phyloP scores from a whole-genome alignment of 768 basidiomycete genomes.

The Termitomyces sp. region DNA sequence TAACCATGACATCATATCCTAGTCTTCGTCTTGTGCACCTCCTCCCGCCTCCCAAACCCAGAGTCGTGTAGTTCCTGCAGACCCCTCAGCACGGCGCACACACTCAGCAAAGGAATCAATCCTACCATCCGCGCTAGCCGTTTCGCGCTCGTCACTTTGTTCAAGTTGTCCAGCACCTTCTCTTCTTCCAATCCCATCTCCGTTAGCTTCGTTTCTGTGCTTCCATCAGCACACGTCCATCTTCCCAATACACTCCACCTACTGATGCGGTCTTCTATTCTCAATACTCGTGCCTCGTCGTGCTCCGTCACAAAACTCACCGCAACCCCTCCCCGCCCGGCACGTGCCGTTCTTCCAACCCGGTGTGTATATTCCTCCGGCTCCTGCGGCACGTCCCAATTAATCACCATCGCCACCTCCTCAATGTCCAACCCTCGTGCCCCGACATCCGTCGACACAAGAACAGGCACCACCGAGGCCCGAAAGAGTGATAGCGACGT shows the following conservation, averaged over 20 bases:
- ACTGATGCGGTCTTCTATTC: slow-evolving; percentile 87
- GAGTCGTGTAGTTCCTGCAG: slow-evolving; percentile 82
- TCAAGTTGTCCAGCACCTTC: slow-evolving; percentile 79
- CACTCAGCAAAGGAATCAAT: background rate
- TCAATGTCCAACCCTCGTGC: slow-evolving; percentile 95
- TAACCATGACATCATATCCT: slow-evolving; percentile 12
- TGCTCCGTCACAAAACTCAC: slow-evolving; percentile 94
- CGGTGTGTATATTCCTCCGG: slow-evolving; percentile 96
- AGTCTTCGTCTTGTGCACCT: slow-evolving; percentile 69
- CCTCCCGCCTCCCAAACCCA: slow-evolving; percentile 85
- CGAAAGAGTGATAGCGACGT: slow-evolving; percentile 84
- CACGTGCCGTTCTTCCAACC: slow-evolving; percentile 90
- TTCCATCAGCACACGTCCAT: background rate
- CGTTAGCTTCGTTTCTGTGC: slow-evolving; percentile 65
- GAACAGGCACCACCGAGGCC: slow-evolving; percentile 80
- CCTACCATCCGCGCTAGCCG: slow-evolving; percentile 91
- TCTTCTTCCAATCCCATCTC: slow-evolving; percentile 78
- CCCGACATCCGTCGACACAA: slow-evolving; percentile 94
- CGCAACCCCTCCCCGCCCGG: slow-evolving; percentile 84
- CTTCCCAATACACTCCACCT: slow-evolving; percentile 24
- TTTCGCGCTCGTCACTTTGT: slow-evolving; percentile 89
- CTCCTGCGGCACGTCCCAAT: slow-evolving; percentile 92
- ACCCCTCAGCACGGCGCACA: slow-evolving; percentile 2
- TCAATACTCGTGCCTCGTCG: slow-evolving; percentile 81
- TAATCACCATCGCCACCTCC: slow-evolving; percentile 93